phyloP scores from a whole-genome alignment of 179 eudicot genomes.

The Silene vulgaris region DNA sequence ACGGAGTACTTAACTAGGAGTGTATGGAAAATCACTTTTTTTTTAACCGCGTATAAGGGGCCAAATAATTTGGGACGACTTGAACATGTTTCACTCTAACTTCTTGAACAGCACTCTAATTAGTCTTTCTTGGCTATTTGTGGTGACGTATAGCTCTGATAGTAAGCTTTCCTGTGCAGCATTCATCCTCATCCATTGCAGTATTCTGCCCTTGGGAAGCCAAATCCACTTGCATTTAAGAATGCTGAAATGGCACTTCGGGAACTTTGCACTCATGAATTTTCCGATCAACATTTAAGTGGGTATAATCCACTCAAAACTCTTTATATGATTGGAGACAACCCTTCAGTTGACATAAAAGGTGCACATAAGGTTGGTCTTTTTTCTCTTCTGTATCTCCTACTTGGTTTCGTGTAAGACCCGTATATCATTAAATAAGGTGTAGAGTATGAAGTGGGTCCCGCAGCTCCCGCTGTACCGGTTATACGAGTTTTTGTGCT shows the following conservation, averaged over 20 bases:
- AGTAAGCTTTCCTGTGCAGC: conserved; percentile 38
- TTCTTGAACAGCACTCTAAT: neutral
- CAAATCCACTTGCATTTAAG: conserved; percentile 72
- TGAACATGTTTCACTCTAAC: neutral
- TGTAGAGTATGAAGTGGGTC: too few relatives aligned
- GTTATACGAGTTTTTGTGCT: neutral
- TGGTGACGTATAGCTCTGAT: conserved; percentile 13
- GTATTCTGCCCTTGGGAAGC: conserved; percentile 85
- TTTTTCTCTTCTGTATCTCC: conserved; percentile 3
- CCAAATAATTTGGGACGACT: neutral
- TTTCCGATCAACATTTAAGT: conserved; percentile 22
- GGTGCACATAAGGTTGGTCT: conserved; percentile 78
- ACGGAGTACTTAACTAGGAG: neutral
- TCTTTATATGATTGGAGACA: conserved; percentile 93
- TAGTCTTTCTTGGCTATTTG: neutral
- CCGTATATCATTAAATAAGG: too few relatives aligned
- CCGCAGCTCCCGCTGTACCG: too few relatives aligned
- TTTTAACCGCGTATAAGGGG: neutral
- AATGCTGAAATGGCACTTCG: conserved; percentile 63
- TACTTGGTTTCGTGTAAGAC: neutral
- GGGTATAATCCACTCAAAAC: conserved; percentile 45
- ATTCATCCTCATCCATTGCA: conserved; percentile 71
- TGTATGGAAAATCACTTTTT: neutral
- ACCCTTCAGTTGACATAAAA: conserved; percentile 86
- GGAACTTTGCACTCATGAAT: conserved; percentile 27